phyloP scores from a whole-genome alignment of 164 flowering plant genomes.

The Dillenia suffruticosa region DNA sequence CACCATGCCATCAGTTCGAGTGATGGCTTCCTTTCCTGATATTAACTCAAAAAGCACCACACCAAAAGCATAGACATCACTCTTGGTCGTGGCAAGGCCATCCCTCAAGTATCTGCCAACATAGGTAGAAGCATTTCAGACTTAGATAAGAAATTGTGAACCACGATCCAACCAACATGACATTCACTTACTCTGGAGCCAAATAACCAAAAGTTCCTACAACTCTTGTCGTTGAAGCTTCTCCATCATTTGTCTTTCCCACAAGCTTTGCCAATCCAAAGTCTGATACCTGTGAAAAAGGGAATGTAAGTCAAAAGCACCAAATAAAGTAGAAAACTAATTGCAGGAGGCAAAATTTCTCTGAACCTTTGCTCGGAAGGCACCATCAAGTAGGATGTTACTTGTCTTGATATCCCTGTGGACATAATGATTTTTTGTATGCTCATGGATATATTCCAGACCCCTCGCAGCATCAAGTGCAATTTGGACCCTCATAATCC shows the following conservation, averaged over 20 bases:
- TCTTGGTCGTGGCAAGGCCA: conserved; percentile 83
- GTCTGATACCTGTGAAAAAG: conserved; percentile 67
- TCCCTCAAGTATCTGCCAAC: conserved; percentile 69
- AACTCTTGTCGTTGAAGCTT: conserved; percentile 71
- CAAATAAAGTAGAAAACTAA: neutral
- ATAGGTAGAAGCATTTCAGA: conserved; percentile 5
- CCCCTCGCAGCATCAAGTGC: conserved; percentile 96
- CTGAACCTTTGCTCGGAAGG: conserved; percentile 82
- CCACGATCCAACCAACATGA: conserved; percentile 4
- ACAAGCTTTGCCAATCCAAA: conserved; percentile 92
- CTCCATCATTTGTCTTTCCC: conserved; percentile 65
- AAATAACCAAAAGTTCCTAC: conserved; percentile 96
- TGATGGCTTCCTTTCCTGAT: conserved; percentile 84
- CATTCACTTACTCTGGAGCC: conserved; percentile 85
- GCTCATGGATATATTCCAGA: conserved; percentile 94
- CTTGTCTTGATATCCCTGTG: conserved; percentile 95
- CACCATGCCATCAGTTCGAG: conserved; percentile 49
- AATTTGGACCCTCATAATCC: conserved; percentile 88
- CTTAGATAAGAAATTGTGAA: neutral
- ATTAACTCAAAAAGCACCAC: conserved; percentile 87
- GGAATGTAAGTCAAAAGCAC: conserved; percentile 10
- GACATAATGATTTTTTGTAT: conserved; percentile 88
- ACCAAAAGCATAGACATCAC: conserved; percentile 97
- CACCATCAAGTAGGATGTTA: conserved; percentile 83
- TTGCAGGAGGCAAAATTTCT: conserved; percentile 1